Evolutionary conservation across 768 basidiomycete species (phyloP).

Genomic region (Leccinum obscurum): DNA sequence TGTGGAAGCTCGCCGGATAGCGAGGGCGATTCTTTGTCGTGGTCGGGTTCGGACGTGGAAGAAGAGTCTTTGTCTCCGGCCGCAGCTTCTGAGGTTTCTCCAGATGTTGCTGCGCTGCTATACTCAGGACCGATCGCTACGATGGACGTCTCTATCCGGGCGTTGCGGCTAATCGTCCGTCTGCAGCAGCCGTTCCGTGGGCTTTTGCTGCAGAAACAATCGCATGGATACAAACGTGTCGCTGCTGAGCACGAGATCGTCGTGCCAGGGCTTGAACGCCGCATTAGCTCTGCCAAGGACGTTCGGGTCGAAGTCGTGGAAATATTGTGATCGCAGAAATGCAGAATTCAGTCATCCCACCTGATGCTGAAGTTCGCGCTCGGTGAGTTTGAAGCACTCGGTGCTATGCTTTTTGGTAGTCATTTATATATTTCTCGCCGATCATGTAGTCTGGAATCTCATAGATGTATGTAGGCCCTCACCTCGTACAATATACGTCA

Average conservation of each 20-base stretch:
- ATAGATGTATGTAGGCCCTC: neutral
- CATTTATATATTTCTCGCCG: neutral
- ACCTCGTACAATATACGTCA: neutral
- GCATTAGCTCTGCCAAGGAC: neutral
- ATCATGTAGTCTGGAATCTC: neutral
- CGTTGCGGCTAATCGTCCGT: slow-evolving; percentile 8
- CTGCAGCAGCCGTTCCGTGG: slow-evolving; percentile 11
- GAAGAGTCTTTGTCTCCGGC: neutral
- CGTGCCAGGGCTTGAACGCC: neutral
- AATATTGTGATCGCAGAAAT: neutral
- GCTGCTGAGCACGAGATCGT: neutral
- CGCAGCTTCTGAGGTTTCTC: neutral
- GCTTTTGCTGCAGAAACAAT: slow-evolving; percentile 6
- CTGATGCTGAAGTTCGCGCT: too few species aligned
- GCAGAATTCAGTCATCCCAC: too few species aligned
- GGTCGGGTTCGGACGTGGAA: neutral
- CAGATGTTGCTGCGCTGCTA: neutral
- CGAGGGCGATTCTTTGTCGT: neutral
- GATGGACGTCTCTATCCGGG: neutral
- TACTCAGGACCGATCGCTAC: too few species aligned
- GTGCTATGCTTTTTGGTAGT: neutral
- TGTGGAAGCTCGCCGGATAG: neutral
- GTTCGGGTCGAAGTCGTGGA: neutral
- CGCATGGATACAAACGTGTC: neutral
- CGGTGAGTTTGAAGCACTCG: neutral